Percentiles rank a stretch among this genome's conserved stretches.
Conservation (phyloP, 1,284 basidiomycete genomes). For the Hortiboletus rubellus region DNA sequence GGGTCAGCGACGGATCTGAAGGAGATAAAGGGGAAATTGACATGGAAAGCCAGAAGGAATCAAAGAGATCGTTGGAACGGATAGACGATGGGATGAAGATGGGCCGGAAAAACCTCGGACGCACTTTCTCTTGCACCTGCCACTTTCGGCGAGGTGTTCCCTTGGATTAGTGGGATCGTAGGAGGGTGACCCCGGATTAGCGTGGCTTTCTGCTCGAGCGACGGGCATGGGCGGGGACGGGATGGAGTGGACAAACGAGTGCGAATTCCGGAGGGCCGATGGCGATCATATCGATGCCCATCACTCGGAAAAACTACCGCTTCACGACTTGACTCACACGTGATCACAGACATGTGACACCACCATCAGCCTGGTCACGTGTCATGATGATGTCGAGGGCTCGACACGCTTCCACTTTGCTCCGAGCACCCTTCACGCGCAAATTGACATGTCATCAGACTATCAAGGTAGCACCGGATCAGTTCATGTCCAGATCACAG, state of each 20-base stretch:
- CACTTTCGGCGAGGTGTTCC: conserved; percentile 41
- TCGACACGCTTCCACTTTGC: not conserved
- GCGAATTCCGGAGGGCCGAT: no score
- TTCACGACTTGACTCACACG: no score
- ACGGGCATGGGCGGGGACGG: conserved; percentile 50
- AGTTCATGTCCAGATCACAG: conserved; percentile 37
- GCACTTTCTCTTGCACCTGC: conserved; percentile 71
- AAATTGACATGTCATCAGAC: conserved; percentile 24
- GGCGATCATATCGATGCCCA: no score
- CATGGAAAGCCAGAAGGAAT: conserved; percentile 17
- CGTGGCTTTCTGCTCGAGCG: conserved; percentile 65
- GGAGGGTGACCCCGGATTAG: conserved; percentile 51
- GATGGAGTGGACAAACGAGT: no score
- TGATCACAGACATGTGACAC: no score
- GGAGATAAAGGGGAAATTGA: not conserved
- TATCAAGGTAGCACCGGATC: conserved; percentile 25
- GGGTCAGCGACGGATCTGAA: conserved; percentile 22
- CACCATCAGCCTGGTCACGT: conserved; percentile 14
- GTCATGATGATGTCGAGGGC: not conserved
- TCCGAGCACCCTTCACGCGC: not conserved
- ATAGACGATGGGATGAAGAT: conserved; percentile 13
- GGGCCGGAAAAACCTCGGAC: conserved; percentile 45
- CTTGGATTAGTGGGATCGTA: conserved; percentile 29
- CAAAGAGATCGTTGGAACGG: no score
- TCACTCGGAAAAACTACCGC: no score